Evolutionary conservation across 2,329 filamentous ascomycete genomes (phyloP), one percentile per base, ranked within the genome.

Genomic region (Diaporthe sp.): DNA sequence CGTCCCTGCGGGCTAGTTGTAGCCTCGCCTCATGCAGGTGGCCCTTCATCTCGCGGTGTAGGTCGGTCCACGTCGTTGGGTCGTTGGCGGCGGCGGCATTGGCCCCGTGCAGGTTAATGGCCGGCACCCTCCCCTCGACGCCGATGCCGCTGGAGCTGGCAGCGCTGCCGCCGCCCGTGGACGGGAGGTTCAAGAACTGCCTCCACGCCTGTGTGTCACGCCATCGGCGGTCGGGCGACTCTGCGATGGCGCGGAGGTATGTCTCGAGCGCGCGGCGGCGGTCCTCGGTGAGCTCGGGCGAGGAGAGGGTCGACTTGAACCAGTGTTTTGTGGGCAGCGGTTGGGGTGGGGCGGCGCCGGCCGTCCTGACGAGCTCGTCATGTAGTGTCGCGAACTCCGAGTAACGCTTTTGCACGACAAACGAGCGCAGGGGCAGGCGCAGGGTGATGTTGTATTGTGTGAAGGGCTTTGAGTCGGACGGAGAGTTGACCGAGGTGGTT

Each of bases 361-460:
- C 89, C 68, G 91, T 86, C 55, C 88, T 85, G 28, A 88, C 87
- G 12, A 97, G 88, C 5, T 89, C 84, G 42, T 86, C 83, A 84
- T 97, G 91, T 22, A 97, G 91, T 62, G 87, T 83, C 73, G 87
- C 86, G 81, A 97, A 97, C 82, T 97, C 94, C 72, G 92, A 95
- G 87, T 96, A 97, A 80, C 94, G 93, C 84, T 96, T 96, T 80
- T 92, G 91, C 7, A 95, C 88, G 78, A 94, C 92, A 79, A 93
- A 94, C 6, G 93, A 94, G 65, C 93, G 92, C 19, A 96, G 89
- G 0, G 94, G 94, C 1, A 95, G 91, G 69, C 94, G 92, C 75
- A 97, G 88, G 31, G 91, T 92, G 83, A 96, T 93, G 83, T 94
- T 94, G 87, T 96, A 96, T 78, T 93, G 89, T 0, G 94, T 96